These are phyloP conservation scores for Maudiozyma barnettii DNA, from an alignment of 805 yeast species.

Conservation along the genomic window DNA sequence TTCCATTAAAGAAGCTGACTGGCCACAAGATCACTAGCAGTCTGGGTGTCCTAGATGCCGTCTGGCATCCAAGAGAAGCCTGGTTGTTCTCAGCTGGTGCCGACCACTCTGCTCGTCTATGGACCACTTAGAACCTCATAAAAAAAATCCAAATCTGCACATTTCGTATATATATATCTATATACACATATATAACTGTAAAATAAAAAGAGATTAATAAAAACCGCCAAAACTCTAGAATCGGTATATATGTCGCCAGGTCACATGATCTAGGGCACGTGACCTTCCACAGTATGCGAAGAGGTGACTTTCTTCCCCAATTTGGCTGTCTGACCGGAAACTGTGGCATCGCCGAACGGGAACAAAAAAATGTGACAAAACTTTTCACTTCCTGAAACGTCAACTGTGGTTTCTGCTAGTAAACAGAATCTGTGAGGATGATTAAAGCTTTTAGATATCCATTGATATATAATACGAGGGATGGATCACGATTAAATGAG, in stretches of 20 bases:
- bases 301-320: neutral
- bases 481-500: no score
- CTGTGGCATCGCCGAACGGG: neutral
- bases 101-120: conserved; percentile 87
- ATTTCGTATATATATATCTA: neutral
- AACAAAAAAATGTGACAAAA: neutral
- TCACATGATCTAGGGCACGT: no score
- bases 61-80: conserved; percentile 97
- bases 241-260: neutral
- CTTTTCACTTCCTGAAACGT: no score
- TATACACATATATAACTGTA: neutral
- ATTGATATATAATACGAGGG: no score
- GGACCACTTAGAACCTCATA: conserved; percentile 61
- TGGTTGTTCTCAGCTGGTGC: conserved; percentile 98
- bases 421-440: no score
- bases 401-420: no score
- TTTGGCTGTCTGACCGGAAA: no score
- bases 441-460: no score
- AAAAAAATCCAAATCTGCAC: no score
- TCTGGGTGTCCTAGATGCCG: conserved; percentile 77
- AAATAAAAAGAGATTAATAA: neutral
- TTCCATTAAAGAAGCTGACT: conserved; percentile 85
- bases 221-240: neutral
- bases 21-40: conserved; percentile 78
- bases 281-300: no score